These are phyloP conservation scores for Hypomontagnella submonticulosa DNA, from an alignment of 495 filamentous ascomycete species.

Conservation along the genomic window DNA sequence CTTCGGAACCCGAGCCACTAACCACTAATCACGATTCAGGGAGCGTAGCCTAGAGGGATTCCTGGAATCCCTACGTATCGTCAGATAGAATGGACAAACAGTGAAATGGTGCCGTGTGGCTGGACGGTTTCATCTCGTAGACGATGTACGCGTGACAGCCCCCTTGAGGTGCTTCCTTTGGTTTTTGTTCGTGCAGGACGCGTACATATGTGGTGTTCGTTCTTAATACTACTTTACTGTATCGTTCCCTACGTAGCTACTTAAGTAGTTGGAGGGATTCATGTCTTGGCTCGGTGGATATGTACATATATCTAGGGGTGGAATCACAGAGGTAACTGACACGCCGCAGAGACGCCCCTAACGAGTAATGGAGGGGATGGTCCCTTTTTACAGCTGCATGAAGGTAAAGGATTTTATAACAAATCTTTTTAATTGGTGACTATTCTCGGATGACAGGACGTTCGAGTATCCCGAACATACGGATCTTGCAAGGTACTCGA, in stretches of 20 bases:
- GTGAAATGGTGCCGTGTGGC: conserved; percentile 1
- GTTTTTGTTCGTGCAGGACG: conserved; percentile 10
- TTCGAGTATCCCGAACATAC: conserved; percentile 14
- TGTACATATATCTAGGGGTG: conserved; percentile 3
- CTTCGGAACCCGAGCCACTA: no score
- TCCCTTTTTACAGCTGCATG: conserved; percentile 5
- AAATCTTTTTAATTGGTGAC: conserved; percentile 8
- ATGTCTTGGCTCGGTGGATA: conserved; percentile 15
- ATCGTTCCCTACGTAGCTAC: no score
- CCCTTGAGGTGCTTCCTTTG: background rate
- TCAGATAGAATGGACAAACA: background rate
- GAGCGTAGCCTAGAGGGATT: background rate
- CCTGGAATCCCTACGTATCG: conserved; percentile 10
- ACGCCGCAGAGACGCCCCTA: background rate
- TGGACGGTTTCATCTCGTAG: conserved; percentile 22
- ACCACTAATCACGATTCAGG: background rate
- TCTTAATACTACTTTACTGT: background rate
- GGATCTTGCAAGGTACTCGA: conserved; percentile 6
- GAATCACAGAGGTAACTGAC: conserved; percentile 16
- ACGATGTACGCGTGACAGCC: conserved; percentile 27
- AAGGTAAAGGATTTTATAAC: background rate
- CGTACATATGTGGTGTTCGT: conserved; percentile 1
- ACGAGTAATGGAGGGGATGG: no score
- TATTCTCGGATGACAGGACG: background rate
- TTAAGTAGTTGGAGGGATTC: conserved; percentile 17